phyloP scores from a whole-genome alignment of 805 yeast genomes.

The Candida peoriensis region DNA sequence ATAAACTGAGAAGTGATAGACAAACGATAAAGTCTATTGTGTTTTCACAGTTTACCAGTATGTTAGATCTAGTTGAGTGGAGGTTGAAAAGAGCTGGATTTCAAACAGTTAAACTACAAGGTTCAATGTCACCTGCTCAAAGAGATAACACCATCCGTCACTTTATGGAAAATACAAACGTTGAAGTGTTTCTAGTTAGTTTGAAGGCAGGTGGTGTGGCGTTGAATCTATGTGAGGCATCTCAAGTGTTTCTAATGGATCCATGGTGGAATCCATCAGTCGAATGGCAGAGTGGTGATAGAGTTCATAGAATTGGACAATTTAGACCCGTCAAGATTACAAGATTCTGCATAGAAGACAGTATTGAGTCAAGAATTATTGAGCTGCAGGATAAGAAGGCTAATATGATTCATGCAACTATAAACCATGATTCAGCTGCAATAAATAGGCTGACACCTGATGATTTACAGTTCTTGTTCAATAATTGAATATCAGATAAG shows the following conservation, averaged over 20 bases:
- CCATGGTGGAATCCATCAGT: constrained; percentile 99
- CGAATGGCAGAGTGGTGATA: constrained; percentile 97
- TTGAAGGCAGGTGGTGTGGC: constrained; percentile 99
- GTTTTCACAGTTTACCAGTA: constrained; percentile 93
- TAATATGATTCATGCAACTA: constrained; percentile 95
- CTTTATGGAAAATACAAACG: constrained; percentile 88
- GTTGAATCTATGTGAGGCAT: constrained; percentile 90
- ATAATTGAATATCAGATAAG: too few species aligned
- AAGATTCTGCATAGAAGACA: constrained; percentile 90
- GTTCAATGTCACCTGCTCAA: constrained; percentile 95
- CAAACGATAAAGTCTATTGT: constrained; percentile 94
- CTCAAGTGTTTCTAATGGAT: constrained; percentile 91
- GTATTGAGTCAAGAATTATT: constrained; percentile 92
- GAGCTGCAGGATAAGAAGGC: constrained; percentile 97
- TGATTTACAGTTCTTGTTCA: constrained; percentile 91
- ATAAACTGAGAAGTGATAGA: constrained; percentile 76
- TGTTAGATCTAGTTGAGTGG: constrained; percentile 97
- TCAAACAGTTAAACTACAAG: constrained; percentile 88
- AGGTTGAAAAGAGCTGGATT: constrained; percentile 91
- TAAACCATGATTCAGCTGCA: constrained; percentile 89
- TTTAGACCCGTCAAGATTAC: constrained; percentile 90
- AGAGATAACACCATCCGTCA: constrained; percentile 86
- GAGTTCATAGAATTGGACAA: constrained; percentile 97
- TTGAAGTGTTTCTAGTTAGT: constrained; percentile 91
- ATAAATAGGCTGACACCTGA: constrained; percentile 85